A percentile compares a stretch with the other conserved stretches of the same genome.
Evolutionary conservation across 805 yeast genomes (phyloP).

Genomic region (Citeromyces nyonsensis): DNA sequence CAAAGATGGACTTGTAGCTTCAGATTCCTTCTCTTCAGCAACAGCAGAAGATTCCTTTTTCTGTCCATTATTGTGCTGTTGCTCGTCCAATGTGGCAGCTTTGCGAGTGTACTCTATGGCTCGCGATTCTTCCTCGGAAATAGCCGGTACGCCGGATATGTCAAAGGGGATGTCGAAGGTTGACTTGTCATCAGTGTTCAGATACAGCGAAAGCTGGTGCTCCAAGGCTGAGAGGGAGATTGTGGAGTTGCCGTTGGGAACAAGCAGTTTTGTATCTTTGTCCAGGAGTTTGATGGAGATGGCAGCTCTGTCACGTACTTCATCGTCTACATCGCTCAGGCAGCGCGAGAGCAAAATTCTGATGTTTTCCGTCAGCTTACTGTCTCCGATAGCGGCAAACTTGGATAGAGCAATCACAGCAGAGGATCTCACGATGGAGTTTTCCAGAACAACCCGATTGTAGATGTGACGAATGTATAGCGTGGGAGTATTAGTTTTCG

Average conservation of each 20-base stretch:
- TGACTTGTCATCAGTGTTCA: conserved; percentile 32
- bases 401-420: conserved; percentile 89
- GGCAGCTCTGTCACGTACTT: conserved; percentile 95
- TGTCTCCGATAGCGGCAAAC: conserved; percentile 71
- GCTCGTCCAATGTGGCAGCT: conserved; percentile 15
- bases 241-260: conserved; percentile 8
- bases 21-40: conserved; percentile 8
- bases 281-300: conserved; percentile 55
- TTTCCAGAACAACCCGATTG: conserved; percentile 92
- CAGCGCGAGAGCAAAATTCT: conserved; percentile 68
- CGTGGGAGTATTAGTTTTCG: conserved; percentile 72
- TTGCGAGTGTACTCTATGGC: conserved; percentile 47
- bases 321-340: conserved; percentile 82
- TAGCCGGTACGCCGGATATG: conserved; percentile 46
- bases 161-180: conserved; percentile 47
- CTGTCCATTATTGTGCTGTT: conserved; percentile 16
- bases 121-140: conserved; percentile 53
- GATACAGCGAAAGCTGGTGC: conserved; percentile 56
- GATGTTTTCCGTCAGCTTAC: conserved; percentile 50
- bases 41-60: conserved; percentile 13
- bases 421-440: conserved; percentile 88
- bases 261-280: too few relatives aligned
- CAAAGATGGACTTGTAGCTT: conserved; percentile 8
- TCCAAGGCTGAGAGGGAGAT: conserved; percentile 73
- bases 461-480: conserved; percentile 90